These are phyloP conservation scores for Mycena filopes DNA, from an alignment of 768 basidiomycete species.

Conservation along the genomic window DNA sequence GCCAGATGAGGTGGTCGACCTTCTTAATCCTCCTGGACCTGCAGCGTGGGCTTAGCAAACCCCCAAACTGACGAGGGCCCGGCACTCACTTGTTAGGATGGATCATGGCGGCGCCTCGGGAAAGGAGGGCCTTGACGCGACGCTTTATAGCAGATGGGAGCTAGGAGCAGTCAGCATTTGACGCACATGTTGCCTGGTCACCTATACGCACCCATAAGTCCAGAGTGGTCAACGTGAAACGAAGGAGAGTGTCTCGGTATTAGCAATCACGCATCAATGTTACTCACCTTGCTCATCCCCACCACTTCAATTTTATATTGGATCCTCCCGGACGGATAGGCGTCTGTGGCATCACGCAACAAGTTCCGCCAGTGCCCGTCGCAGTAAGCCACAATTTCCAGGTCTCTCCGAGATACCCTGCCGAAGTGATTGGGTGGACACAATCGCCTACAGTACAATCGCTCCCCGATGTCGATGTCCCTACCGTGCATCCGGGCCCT, in stretches of 20 bases:
- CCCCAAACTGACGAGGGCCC: neutral
- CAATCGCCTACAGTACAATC: no score
- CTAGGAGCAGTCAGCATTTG: constrained; percentile 24
- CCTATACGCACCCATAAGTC: constrained; percentile 19
- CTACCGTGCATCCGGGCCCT: no score
- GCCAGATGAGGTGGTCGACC: constrained; percentile 21
- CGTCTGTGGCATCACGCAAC: no score
- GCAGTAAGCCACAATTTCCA: no score
- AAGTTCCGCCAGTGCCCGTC: no score
- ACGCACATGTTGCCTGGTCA: constrained; percentile 1
- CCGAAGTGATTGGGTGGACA: no score
- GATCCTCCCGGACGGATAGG: no score
- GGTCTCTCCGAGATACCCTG: no score
- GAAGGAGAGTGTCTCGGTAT: neutral
- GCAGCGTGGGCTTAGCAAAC: neutral
- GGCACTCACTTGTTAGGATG: constrained; percentile 17
- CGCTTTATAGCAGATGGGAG: constrained; percentile 22
- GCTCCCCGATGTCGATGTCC: no score
- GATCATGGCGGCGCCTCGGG: constrained; percentile 18
- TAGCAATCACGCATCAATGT: neutral
- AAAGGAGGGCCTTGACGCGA: constrained; percentile 1
- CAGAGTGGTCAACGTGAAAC: constrained; percentile 1
- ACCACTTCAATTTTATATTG: no score
- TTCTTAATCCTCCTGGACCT: constrained; percentile 19
- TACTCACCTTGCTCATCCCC: no score